These are phyloP conservation scores for Candida namnaoensis DNA, from an alignment of 805 yeast genomes.

Conservation along the genomic window DNA sequence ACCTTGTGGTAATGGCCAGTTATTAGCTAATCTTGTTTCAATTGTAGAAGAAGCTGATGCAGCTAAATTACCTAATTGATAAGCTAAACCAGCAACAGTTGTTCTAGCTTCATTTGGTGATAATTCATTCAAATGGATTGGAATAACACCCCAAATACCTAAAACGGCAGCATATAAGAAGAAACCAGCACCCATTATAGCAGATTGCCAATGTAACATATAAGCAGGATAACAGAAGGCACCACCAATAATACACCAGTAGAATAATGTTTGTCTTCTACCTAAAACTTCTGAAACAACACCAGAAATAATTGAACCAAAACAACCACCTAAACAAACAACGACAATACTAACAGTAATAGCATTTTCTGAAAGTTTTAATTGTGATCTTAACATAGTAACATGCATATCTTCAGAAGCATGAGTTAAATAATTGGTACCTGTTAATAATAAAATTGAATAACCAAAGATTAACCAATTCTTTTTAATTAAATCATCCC, in stretches of 20 bases:
- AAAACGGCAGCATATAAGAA: slow-evolving; percentile 57
- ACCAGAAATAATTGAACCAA: slow-evolving; percentile 53
- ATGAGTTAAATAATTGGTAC: slow-evolving; percentile 64
- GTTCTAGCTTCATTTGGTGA: slow-evolving; percentile 60
- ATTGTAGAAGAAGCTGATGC: slow-evolving; percentile 67
- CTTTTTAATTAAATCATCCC: slow-evolving; percentile 14
- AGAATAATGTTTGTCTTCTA: slow-evolving; percentile 46
- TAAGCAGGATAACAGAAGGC: slow-evolving; percentile 57
- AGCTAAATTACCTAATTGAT: slow-evolving; percentile 68
- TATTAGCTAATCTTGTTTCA: slow-evolving; percentile 53
- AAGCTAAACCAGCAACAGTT: slow-evolving; percentile 51
- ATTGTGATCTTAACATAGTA: slow-evolving; percentile 49
- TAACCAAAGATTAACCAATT: slow-evolving; percentile 60
- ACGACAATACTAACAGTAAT: slow-evolving; percentile 54
- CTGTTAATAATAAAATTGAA: slow-evolving; percentile 54
- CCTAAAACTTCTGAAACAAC: slow-evolving; percentile 53
- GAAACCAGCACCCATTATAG: slow-evolving; percentile 52
- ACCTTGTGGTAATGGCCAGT: slow-evolving; percentile 40
- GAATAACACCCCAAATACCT: slow-evolving; percentile 71
- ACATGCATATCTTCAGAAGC: slow-evolving; percentile 73
- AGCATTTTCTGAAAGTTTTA: slow-evolving; percentile 34
- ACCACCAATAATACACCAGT: slow-evolving; percentile 48
- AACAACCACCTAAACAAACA: slow-evolving; percentile 58
- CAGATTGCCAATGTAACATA: slow-evolving; percentile 24
- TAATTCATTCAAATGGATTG: slow-evolving; percentile 57